A percentile compares a stretch with the other conserved stretches of the same genome.
Evolutionary conservation across 345 rosid species (phyloP).

Genomic region (Rhodamnia argentea): DNA sequence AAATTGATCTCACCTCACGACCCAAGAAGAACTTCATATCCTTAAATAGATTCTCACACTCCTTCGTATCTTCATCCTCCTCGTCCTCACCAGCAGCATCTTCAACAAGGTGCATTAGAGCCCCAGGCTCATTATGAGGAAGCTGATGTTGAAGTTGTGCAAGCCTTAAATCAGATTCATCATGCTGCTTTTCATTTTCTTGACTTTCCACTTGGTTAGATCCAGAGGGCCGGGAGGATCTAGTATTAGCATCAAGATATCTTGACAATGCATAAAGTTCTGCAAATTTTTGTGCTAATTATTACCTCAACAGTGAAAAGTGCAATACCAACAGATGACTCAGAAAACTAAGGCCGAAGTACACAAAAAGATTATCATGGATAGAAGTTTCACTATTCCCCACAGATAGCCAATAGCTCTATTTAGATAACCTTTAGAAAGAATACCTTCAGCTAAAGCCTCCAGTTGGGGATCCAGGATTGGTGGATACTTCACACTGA

Average conservation of each 20-base stretch:
- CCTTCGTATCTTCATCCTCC: slow-evolving; percentile 85
- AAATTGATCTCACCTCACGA: slow-evolving; percentile 68
- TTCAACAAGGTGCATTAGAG: slow-evolving; percentile 80
- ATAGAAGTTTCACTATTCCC: background rate
- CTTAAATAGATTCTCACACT: slow-evolving; percentile 64
- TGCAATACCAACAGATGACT: background rate
- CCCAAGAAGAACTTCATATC: slow-evolving; percentile 74
- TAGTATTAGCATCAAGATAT: slow-evolving; percentile 56
- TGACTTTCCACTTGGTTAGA: slow-evolving; percentile 24
- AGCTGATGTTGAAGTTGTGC: slow-evolving; percentile 97
- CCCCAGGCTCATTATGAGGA: slow-evolving; percentile 88
- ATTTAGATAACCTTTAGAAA: background rate
- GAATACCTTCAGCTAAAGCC: slow-evolving; percentile 81
- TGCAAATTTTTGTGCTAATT: slow-evolving; percentile 13
- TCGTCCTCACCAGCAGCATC: slow-evolving; percentile 51
- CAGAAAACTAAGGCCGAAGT: background rate
- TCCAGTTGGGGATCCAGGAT: slow-evolving; percentile 81
- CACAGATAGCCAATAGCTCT: background rate
- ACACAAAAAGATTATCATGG: background rate
- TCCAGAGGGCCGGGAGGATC: slow-evolving; percentile 24
- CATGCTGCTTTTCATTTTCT: slow-evolving; percentile 11
- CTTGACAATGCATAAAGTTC: slow-evolving; percentile 90
- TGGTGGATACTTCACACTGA: slow-evolving; percentile 84
- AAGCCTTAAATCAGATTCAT: slow-evolving; percentile 80
- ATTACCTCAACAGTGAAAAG: background rate